Conservation (phyloP, 1,139 yeast genomes). For the Magnusiomyces paraingens region DNA sequence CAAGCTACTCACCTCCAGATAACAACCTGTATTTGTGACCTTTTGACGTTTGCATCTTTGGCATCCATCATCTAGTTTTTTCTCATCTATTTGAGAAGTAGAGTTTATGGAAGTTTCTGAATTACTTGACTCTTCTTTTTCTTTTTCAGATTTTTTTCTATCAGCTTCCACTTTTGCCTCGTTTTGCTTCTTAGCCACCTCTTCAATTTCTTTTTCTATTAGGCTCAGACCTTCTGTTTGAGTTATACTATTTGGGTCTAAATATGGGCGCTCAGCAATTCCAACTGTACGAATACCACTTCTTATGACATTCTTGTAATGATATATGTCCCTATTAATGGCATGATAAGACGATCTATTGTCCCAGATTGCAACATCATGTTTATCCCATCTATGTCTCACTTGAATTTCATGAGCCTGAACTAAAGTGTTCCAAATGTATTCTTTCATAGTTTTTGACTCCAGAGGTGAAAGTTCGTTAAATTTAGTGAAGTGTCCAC, state of each 20-base stretch:
- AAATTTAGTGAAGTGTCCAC: constrained; percentile 37
- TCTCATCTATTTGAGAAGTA: too few relatives aligned
- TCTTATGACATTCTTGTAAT: constrained; percentile 32
- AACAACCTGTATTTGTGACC: too few relatives aligned
- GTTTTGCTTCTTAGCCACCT: too few relatives aligned
- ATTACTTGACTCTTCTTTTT: too few relatives aligned
- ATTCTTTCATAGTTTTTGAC: constrained; percentile 35
- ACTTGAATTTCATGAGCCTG: constrained; percentile 36
- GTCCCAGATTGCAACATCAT: constrained; percentile 42
- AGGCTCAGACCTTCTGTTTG: too few relatives aligned
- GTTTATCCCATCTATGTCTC: constrained; percentile 47
- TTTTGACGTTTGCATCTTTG: too few relatives aligned
- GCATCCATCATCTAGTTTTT: too few relatives aligned
- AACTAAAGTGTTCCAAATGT: constrained; percentile 39
- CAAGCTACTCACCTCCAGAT: too few relatives aligned
- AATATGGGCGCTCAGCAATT: constrained; percentile 49
- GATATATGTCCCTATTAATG: constrained; percentile 13
- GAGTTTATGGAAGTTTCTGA: too few relatives aligned
- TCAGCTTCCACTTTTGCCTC: too few relatives aligned
- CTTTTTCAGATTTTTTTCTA: too few relatives aligned
- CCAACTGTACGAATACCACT: constrained; percentile 57
- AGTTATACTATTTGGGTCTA: constrained; percentile 39
- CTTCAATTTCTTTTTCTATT: too few relatives aligned
- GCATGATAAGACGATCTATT: constrained; percentile 25
- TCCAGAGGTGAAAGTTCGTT: constrained; percentile 39